These are phyloP conservation scores for Turritis glabra DNA, from an alignment of 345 rosid species.

Conservation along the genomic window DNA sequence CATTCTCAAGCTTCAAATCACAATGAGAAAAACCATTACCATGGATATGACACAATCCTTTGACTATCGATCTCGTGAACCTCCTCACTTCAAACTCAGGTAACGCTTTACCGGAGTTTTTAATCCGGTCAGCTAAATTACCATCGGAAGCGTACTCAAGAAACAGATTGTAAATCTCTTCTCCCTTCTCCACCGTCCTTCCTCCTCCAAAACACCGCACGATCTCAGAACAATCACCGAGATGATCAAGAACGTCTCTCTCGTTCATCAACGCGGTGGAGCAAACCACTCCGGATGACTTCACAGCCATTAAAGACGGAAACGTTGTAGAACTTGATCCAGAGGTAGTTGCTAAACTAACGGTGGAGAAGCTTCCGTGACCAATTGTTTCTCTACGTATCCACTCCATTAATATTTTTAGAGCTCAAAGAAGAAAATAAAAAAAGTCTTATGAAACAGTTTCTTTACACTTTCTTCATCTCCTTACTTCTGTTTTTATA, in stretches of 20 bases:
- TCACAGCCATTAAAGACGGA: conserved; percentile 65
- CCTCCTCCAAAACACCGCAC: conserved; percentile 59
- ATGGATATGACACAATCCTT: conserved; percentile 61
- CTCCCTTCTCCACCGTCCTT: conserved; percentile 45
- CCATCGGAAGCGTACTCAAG: conserved; percentile 77
- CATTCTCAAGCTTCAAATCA: conserved; percentile 60
- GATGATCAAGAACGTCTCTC: conserved; percentile 40
- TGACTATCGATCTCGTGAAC: conserved; percentile 54
- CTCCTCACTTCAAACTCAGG: conserved; percentile 53
- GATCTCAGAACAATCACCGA: conserved; percentile 52
- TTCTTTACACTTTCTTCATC: conserved; percentile 23
- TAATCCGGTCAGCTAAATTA: conserved; percentile 45
- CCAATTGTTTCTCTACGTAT: conserved; percentile 63
- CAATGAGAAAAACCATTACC: conserved; percentile 61
- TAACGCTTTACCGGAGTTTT: conserved; percentile 41
- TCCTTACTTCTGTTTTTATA: conserved; percentile 13
- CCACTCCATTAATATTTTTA: conserved; percentile 55
- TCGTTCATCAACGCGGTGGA: conserved; percentile 57
- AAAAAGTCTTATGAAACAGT: conserved; percentile 12
- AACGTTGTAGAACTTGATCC: conserved; percentile 11
- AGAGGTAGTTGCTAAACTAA: conserved; percentile 51
- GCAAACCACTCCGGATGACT: conserved; percentile 49
- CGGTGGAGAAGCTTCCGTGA: conserved; percentile 65
- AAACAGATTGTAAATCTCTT: conserved; percentile 55
- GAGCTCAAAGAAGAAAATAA: not conserved